These are phyloP conservation scores for Ascochyta fabae DNA, from an alignment of 2,329 filamentous ascomycete species.

Conservation along the genomic window DNA sequence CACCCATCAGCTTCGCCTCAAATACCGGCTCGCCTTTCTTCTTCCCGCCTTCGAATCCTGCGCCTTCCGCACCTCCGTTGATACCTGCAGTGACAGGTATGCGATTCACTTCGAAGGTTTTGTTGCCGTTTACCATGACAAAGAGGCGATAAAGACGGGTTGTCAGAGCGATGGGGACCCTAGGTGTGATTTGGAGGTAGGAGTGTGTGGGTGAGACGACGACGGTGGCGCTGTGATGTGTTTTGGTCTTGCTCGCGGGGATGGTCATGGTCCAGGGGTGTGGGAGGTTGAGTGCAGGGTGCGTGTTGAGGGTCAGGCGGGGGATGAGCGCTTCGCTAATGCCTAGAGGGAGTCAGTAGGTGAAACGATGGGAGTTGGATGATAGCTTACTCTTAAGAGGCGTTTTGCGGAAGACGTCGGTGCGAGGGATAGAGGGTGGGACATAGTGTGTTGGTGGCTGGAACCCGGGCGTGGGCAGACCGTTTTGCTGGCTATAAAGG, in stretches of 20 bases:
- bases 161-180: conserved; percentile 67
- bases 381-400: conserved; percentile 56
- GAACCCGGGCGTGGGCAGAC: conserved; percentile 38
- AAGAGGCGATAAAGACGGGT: conserved; percentile 78
- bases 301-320: conserved; percentile 69
- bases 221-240: conserved; percentile 75
- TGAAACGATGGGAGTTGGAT: not conserved
- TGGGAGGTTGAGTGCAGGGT: conserved; percentile 68
- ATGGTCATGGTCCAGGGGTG: conserved; percentile 69
- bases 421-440: conserved; percentile 38
- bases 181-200: conserved; percentile 73
- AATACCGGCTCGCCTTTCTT: conserved; percentile 70
- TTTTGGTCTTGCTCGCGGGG: conserved; percentile 67
- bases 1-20: conserved; percentile 73
- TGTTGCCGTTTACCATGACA: conserved; percentile 71
- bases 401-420: conserved; percentile 39
- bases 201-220: conserved; percentile 71
- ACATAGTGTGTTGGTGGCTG: conserved; percentile 39
- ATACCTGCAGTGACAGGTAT: conserved; percentile 54
- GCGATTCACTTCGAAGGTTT: conserved; percentile 65
- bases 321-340: conserved; percentile 68
- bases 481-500: conserved; percentile 30
- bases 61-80: conserved; percentile 33
- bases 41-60: conserved; percentile 45
- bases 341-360: conserved; percentile 33